phyloP scores from a whole-genome alignment of 2,329 filamentous ascomycete species.

The Monilinia polystroma region DNA sequence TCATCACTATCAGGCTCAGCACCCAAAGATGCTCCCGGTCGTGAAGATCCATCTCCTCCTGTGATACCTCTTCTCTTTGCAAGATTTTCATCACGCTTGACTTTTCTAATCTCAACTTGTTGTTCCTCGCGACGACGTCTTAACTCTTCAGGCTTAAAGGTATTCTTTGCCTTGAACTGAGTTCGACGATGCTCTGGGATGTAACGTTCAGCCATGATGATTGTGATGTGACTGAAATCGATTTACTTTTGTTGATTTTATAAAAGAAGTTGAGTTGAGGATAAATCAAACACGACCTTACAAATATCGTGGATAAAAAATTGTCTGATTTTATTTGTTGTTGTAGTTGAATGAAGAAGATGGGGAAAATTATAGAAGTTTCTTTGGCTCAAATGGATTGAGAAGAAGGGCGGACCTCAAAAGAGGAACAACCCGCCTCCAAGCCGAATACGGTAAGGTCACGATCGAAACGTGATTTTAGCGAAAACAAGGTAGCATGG shows the following conservation, averaged over 20 bases:
- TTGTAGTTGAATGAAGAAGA: slow-evolving; percentile 11
- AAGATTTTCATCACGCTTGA: slow-evolving; percentile 97
- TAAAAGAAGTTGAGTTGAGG: slow-evolving; percentile 12
- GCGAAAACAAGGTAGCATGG: background rate
- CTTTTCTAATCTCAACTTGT: slow-evolving; percentile 98
- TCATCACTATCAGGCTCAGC: slow-evolving; percentile 96
- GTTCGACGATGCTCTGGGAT: slow-evolving; percentile 99
- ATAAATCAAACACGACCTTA: slow-evolving; percentile 12
- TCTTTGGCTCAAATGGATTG: slow-evolving; percentile 20
- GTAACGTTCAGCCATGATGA: slow-evolving; percentile 89
- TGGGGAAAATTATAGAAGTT: slow-evolving; percentile 24
- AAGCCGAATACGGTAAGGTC: slow-evolving; percentile 19
- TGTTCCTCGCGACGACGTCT: slow-evolving; percentile 97
- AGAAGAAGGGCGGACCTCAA: slow-evolving; percentile 15
- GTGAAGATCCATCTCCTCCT: slow-evolving; percentile 66
- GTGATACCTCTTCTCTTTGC: slow-evolving; percentile 96
- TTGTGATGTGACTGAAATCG: slow-evolving; percentile 31
- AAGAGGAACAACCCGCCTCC: slow-evolving; percentile 16
- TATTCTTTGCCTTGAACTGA: slow-evolving; percentile 99
- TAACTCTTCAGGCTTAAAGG: slow-evolving; percentile 98
- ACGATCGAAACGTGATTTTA: slow-evolving; percentile 10
- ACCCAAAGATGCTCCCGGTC: slow-evolving; percentile 77
- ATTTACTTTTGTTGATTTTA: slow-evolving; percentile 19
- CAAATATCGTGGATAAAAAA: slow-evolving; percentile 26
- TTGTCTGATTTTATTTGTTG: slow-evolving; percentile 12